Conservation (phyloP, 345 rosid genomes). For the Schrenkiella parvula region DNA sequence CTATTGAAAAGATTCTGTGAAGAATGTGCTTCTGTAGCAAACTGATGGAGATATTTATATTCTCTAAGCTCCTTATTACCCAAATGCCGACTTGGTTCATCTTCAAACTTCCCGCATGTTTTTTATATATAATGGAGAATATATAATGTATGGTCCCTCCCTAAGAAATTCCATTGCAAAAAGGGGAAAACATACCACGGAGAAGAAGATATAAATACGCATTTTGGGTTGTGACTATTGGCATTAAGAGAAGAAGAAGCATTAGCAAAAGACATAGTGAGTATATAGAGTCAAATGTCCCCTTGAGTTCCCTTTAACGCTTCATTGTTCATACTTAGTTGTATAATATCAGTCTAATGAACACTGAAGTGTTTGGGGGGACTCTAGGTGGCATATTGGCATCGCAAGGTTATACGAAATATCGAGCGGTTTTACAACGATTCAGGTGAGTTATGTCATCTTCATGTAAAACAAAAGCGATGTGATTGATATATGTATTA, state of each 20-base stretch:
- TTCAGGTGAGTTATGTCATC: background rate
- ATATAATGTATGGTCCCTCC: constrained; percentile 4
- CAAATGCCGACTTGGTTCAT: constrained; percentile 29
- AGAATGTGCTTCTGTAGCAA: background rate
- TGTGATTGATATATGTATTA: background rate
- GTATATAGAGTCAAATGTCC: constrained; percentile 23
- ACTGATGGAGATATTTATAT: background rate
- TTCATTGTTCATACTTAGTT: constrained; percentile 25
- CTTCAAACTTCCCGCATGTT: constrained; percentile 4
- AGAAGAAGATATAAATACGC: constrained; percentile 1
- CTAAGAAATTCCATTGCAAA: background rate
- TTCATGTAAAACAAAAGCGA: background rate
- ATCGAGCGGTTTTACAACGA: background rate
- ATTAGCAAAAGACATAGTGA: background rate
- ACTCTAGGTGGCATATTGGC: constrained; percentile 28
- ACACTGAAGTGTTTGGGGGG: constrained; percentile 39
- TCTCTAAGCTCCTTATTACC: constrained; percentile 4
- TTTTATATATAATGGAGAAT: background rate
- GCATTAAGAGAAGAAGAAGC: background rate
- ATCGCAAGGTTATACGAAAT: background rate
- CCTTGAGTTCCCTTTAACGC: constrained; percentile 37
- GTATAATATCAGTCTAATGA: background rate
- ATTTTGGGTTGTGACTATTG: background rate
- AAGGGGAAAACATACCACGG: background rate
- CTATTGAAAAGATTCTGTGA: constrained; percentile 1